Percentiles rank a stretch among this genome's conserved stretches.
Evolutionary conservation across 2,329 filamentous ascomycete species (phyloP).

Genomic region (Penicillium capsulatum): DNA sequence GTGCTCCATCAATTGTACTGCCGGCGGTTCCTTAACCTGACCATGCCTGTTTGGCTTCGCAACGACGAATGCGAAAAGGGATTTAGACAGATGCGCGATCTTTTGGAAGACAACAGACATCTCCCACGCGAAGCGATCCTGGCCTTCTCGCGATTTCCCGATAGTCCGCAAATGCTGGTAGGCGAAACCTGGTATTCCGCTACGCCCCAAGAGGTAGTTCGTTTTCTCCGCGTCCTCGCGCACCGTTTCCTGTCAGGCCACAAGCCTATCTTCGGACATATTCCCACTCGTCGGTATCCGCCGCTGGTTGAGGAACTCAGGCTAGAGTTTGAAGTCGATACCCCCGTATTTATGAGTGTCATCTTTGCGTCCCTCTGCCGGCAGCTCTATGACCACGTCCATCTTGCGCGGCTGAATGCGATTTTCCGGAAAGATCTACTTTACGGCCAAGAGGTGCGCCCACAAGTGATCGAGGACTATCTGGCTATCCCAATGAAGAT

Average conservation of each 20-base stretch:
- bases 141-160: conserved; percentile 42
- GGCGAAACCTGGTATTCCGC: conserved; percentile 32
- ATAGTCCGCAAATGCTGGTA: conserved; percentile 11
- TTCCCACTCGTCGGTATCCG: conserved; percentile 44
- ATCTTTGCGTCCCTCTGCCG: conserved; percentile 45
- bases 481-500: conserved; percentile 7
- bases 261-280: not conserved
- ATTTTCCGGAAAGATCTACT: conserved; percentile 4
- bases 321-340: conserved; percentile 47
- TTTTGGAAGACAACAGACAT: conserved; percentile 45
- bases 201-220: conserved; percentile 38
- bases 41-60: conserved; percentile 30
- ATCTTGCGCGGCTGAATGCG: conserved; percentile 13
- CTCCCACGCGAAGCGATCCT: conserved; percentile 1
- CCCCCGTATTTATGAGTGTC: conserved; percentile 51
- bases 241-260: conserved; percentile 40
- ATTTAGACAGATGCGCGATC: conserved; percentile 28
- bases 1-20: conserved; percentile 64
- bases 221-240: conserved; percentile 46
- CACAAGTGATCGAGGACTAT: conserved; percentile 5
- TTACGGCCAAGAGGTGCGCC: not conserved
- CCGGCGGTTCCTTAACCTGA: conserved; percentile 44
- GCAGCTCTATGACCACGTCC: conserved; percentile 17
- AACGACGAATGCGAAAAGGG: conserved; percentile 30
- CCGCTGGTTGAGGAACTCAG: conserved; percentile 56